phyloP scores from a whole-genome alignment of 2,329 filamentous ascomycete species.

The Beauveria pseudobassiana region DNA sequence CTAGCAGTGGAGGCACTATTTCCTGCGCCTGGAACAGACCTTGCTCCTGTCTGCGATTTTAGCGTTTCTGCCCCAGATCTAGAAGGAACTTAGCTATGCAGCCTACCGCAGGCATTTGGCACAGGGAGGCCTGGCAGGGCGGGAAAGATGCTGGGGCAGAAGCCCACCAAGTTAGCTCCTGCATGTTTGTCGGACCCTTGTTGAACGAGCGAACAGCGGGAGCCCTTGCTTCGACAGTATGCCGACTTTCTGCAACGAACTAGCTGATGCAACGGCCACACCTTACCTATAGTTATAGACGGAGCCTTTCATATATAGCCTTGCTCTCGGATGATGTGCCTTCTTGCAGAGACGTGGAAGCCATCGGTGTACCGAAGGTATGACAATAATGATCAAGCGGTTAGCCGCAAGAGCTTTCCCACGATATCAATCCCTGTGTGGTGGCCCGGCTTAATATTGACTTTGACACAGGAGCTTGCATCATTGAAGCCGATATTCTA shows the following conservation, averaged over 20 bases:
- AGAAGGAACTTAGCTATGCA: slow-evolving; percentile 7
- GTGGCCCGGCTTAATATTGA: no score
- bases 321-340: no score
- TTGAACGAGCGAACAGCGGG: neutral
- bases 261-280: neutral
- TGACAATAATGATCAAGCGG: no score
- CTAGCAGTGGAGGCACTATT: neutral
- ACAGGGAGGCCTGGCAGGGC: neutral
- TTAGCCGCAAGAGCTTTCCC: no score
- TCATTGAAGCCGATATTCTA: neutral
- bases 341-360: no score
- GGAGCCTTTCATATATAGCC: no score
- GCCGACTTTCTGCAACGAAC: neutral
- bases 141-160: neutral
- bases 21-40: neutral
- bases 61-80: slow-evolving; percentile 11
- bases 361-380: no score
- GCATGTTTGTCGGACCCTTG: neutral
- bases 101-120: neutral
- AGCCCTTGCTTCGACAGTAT: slow-evolving; percentile 1
- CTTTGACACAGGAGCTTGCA: neutral
- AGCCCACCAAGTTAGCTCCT: neutral
- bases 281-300: neutral
- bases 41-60: neutral
- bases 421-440: no score